These are phyloP conservation scores for Seiridium cupressi DNA, from an alignment of 2,329 filamentous ascomycete genomes.

Conservation along the genomic window DNA sequence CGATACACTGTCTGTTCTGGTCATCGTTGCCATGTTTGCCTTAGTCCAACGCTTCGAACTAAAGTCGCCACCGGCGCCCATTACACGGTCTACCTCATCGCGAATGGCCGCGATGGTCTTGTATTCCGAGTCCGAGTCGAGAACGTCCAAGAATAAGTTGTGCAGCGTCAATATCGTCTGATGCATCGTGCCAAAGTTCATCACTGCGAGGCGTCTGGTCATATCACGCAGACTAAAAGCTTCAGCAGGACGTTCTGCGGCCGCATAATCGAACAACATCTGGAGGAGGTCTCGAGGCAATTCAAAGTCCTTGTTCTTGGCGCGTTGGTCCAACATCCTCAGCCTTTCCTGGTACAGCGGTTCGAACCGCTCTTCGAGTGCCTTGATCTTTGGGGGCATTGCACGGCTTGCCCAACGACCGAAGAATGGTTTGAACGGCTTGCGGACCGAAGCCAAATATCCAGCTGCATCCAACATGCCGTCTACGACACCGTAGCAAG, in stretches of 20 bases:
- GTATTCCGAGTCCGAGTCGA: conserved; percentile 35
- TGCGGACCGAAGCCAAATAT: conserved; percentile 26
- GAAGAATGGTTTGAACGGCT: conserved; percentile 28
- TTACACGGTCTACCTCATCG: conserved; percentile 32
- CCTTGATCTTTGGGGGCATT: conserved; percentile 18
- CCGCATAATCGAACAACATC: conserved; percentile 38
- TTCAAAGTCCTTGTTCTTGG: conserved; percentile 14
- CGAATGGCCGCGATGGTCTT: conserved; percentile 35
- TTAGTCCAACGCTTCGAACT: conserved; percentile 35
- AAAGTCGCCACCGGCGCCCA: conserved; percentile 20
- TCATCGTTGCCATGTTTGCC: conserved; percentile 31
- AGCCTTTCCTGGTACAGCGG: conserved; percentile 19
- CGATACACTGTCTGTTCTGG: conserved; percentile 35
- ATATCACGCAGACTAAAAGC: conserved; percentile 27
- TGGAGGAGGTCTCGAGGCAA: conserved; percentile 38
- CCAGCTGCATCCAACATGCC: conserved; percentile 31
- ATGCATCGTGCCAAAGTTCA: conserved; percentile 37
- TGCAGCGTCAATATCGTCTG: conserved; percentile 36
- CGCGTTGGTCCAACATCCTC: conserved; percentile 13
- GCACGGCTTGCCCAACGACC: conserved; percentile 24
- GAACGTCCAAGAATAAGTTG: conserved; percentile 41
- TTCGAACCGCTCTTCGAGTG: conserved; percentile 23
- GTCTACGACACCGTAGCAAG: conserved; percentile 26
- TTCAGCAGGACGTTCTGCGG: conserved; percentile 35
- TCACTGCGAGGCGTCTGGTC: conserved; percentile 25